Base-by-base conservation (phyloP, 83 land plant genomes). In the Picea abies region DNA sequence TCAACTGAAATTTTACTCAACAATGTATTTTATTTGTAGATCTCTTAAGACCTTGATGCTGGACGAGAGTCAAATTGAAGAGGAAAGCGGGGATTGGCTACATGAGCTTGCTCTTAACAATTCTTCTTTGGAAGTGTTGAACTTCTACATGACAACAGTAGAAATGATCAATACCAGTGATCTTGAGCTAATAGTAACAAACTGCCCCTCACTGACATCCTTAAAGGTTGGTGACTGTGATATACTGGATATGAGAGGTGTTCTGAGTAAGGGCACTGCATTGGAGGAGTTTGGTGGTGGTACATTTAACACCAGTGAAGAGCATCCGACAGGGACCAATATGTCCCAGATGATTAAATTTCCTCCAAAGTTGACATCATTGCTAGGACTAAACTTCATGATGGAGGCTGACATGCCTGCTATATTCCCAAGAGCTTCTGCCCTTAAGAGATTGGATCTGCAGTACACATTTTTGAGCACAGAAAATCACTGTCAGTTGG, bases 21-120 rank as follows among this genome's bases (percentile, higher is more conserved):
- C 14, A 56, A 14, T 11, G 3, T 56, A 56, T 56, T 56, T 56
- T 56, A 56, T 56, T 56, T 80, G 52, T 87, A 95, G 98, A 82
- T 80, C 78, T 66, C 86, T 95, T 9, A 90, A 72, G 82, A 88
- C 86, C 23, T 87, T 95, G 41, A 85, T 86, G 78, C 68, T 95
- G 81, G 96, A 95, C 64, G 96, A 95, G 80, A 92, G 98, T 85
- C 35, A 20, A 69, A 89, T 95, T 62, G 26, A 5, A 0, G 98
- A 94, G 80, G 90, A 87, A 62, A 89, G 90, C 84, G 94, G 93
- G 61, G 81, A 86, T 35, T 95, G 98, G 98, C 89, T 95, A 7
- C 94, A 90, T 80, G 93, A 90, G 75, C 94, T 95, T 63, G 96
- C 96, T 14, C 17, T 86, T 14, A 82, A 90, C 79, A 90, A 90